Percentiles rank a stretch among this genome's conserved stretches.
Evolutionary conservation across 2,329 filamentous ascomycete genomes (phyloP).

Genomic region (Colletotrichum falcatum): DNA sequence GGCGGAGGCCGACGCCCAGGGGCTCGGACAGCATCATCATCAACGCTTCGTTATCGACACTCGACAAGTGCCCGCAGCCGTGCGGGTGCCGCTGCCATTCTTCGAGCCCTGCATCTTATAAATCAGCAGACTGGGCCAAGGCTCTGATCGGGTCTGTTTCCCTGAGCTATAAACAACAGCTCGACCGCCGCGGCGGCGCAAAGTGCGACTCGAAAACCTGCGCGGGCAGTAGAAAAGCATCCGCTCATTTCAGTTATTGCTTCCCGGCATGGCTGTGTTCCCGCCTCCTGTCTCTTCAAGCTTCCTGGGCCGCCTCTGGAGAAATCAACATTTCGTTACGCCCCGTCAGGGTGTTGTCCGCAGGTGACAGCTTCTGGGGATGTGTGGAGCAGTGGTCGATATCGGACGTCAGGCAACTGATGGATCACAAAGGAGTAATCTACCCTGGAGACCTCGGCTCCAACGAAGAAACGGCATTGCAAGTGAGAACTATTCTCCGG

Average conservation of each 20-base stretch:
- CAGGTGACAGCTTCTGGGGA: accelerated
- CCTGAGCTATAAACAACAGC: not conserved
- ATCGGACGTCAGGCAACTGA: not conserved
- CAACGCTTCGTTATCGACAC: not conserved
- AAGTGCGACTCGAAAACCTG: not conserved
- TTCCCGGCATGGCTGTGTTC: constrained; percentile 18
- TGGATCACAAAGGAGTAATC: not conserved
- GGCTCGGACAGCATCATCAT: not conserved
- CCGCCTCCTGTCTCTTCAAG: not conserved
- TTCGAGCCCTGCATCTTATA: not conserved
- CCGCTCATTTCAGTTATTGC: not conserved
- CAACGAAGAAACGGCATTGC: not conserved
- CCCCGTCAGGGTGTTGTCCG: not conserved
- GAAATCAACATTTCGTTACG: not conserved
- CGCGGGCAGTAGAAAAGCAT: not conserved
- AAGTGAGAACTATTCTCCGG: not conserved
- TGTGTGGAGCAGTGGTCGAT: accelerated
- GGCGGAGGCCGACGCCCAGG: accelerated
- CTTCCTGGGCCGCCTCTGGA: not conserved
- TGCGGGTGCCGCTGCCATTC: constrained; percentile 19
- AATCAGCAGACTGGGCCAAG: not conserved
- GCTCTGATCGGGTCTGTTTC: not conserved
- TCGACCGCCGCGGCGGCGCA: accelerated
- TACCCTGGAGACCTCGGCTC: not conserved
- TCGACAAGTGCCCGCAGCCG: not conserved